Evolutionary conservation across 805 yeast genomes (phyloP), one percentile per base, ranked within the genome.

Genomic region (Schwanniomyces sp.): DNA sequence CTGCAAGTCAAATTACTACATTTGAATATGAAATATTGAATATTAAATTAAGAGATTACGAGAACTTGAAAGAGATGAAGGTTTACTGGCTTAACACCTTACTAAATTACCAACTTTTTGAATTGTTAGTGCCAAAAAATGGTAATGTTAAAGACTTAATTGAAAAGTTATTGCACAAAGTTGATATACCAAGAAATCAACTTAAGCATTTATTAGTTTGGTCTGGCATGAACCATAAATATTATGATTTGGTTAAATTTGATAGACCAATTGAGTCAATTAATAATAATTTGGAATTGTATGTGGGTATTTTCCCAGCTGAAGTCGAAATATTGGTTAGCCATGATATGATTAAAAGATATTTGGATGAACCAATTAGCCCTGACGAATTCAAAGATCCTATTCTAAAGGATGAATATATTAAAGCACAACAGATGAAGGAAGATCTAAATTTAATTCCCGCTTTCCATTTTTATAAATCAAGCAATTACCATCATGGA

Each of bases 11-110:
- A 38, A 61, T 70, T 4, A 64, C 68, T 12, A 57, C 60, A 17
- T 78, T 92, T 48, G 85, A 84, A 53, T 92, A 87, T 62, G 97
- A 92, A 59, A 67, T 86, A 1, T 74, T 94, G 58, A 86, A 82
- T 40, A 82, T 91, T 39, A 82, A 91, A 1, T 70, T 92, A 45
- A 76, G 72, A 30, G 95, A 90, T 52, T 79, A 86, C 57, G 99
- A 94, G 64, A 82, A 79, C 52, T 79, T 89, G 83, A 80, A 81
- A 49, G 66, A 81, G 4, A 67, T 91, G 37, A 81, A 76, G 44
- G 72, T 92, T 17, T 75, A 76, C 45, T 90, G 95, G 92, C 70
- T 91, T 37, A 80, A 85, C 1, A 82, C 81, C 39, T 78, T 88
- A 40, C 75, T 87, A 41, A 86, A 85, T 53, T 88, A 76, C 54